Conservation (phyloP, 1,284 basidiomycete species). For the Marasmius tenuissimus region DNA sequence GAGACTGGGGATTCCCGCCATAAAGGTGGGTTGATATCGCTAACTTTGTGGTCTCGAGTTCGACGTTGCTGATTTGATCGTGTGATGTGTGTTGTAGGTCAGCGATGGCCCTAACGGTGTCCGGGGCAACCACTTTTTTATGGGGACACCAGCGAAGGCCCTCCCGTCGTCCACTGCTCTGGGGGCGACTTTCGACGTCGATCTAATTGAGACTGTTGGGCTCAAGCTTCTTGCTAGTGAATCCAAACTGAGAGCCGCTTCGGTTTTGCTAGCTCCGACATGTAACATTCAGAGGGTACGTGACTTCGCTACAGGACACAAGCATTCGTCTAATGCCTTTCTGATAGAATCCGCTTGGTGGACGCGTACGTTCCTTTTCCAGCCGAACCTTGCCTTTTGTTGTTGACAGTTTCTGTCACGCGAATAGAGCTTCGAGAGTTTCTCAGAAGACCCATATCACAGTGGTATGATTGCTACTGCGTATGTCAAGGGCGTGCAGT, state of each 20-base stretch:
- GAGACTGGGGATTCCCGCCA: constrained; percentile 65
- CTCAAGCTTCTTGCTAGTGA: constrained; percentile 68
- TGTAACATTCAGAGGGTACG: constrained; percentile 75
- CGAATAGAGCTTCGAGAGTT: constrained; percentile 66
- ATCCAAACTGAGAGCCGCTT: constrained; percentile 67
- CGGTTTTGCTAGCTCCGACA: constrained; percentile 74
- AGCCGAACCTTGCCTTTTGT: too few species aligned
- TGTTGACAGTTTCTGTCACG: constrained; percentile 20
- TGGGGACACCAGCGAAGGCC: constrained; percentile 63
- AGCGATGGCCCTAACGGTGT: constrained; percentile 75
- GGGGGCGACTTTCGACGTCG: constrained; percentile 72
- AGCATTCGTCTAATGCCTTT: constrained; percentile 4
- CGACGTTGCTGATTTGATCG: neutral
- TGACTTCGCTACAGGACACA: neutral
- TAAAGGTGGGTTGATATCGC: constrained; percentile 51
- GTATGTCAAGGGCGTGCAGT: constrained; percentile 75
- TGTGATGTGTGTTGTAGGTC: constrained; percentile 37
- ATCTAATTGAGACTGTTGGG: constrained; percentile 64
- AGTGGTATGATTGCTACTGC: constrained; percentile 71
- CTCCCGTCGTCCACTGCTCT: constrained; percentile 69
- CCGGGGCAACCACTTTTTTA: constrained; percentile 63
- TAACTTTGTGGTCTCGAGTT: neutral
- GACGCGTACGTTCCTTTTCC: constrained; percentile 47
- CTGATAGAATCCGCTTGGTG: constrained; percentile 65
- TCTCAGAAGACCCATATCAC: constrained; percentile 78